phyloP scores from a whole-genome alignment of 345 rosid genomes.

The sweet orange (Citrus sinensis) region DVS_A1.0 CM039161.1:1750501-1751000 shows the following conservation, averaged over 20 bases:
- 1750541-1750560: constrained; percentile 47
- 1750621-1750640: background rate
- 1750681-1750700: background rate
- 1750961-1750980: background rate
- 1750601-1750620: background rate
- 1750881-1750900: constrained; percentile 22
- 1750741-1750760: background rate
- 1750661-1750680: background rate
- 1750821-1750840: constrained; percentile 58
- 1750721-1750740: background rate
- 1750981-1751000: constrained; percentile 8
- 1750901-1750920: constrained; percentile 11
- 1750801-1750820: constrained; percentile 57
- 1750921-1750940: constrained; percentile 2
- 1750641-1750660: background rate
- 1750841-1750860: constrained; percentile 48
- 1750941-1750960: constrained; percentile 11
- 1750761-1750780: background rate
- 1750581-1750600: background rate
- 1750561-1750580: background rate
- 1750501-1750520: constrained; percentile 57
- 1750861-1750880: constrained; percentile 75
- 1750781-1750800: constrained; percentile 25
- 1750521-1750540: constrained; percentile 42
- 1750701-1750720: background rate